Base-by-base conservation (phyloP, 257 asterid genomes). In the Scutellaria minor region DNA sequence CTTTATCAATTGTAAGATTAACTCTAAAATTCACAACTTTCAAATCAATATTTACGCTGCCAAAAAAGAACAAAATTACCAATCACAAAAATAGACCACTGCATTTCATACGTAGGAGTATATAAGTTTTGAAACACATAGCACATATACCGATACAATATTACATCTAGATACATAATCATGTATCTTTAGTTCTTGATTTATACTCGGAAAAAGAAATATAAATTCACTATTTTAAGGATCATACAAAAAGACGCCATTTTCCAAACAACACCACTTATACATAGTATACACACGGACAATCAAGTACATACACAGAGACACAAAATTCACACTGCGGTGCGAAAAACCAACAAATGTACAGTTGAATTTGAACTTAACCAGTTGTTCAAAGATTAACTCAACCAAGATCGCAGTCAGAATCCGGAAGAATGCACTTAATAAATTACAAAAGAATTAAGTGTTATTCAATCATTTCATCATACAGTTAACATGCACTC, bases 1-100 rank as follows among this genome's bases (percentile, higher is more conserved):
- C 51, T 78, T 77, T 72, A 63, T 74, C 81, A 77, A 72, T 70
- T 76, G 64, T 62, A 74, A 62, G 68, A 78, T 42, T 65, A 69
- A 75, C 69, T 53, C 74, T 24, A 64, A 53, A 71, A 54, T 39
- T 39, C 78, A 64, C 70, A 44, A 64, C 60, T 66, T 60, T 55
- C 57, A 76, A 62, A 53, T 56, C 78, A 75, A 78, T 55, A 56
- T 52, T 20, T 11, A 54, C 24, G 73, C 78, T 69, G 79, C 42
- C 65, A 39, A 63, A 53, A 53, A 55, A 40, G 45, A n/a, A 52
- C 53, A 8, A 22, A 56, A 62, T 18, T 71, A 39, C 54, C 8
- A 63, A 69, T 20, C 57, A 60, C 27, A 37, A 47, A 56, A 7
- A 22, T 13, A 65, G 6, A 56, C 47, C n/a, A 59, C 56, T 12